A percentile compares a stretch with the other conserved stretches of the same genome.
Evolutionary conservation across 148 eudicot genomes (phyloP).

Genomic region (Dianthus caryophyllus): DNA sequence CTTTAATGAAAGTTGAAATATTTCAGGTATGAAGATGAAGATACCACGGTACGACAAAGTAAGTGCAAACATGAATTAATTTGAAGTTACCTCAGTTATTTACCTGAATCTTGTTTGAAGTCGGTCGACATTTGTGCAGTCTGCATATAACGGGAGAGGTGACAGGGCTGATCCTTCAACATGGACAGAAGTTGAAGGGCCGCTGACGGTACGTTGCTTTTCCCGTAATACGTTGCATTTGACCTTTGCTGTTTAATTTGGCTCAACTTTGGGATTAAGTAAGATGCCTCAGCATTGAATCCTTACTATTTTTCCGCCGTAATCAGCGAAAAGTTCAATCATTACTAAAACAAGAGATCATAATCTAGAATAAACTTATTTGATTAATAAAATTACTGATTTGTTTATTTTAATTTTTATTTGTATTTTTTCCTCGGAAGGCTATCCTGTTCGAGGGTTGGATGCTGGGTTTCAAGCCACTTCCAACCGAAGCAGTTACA

Average conservation of each 20-base stretch:
- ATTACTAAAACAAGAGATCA: too few species aligned
- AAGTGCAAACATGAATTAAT: conserved; percentile 25
- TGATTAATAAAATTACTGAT: too few species aligned
- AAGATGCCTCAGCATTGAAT: too few species aligned
- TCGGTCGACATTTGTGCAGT: conserved; percentile 51
- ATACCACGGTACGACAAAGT: conserved; percentile 92
- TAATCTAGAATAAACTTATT: not conserved
- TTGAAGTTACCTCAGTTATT: conserved; percentile 15
- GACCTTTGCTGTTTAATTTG: not conserved
- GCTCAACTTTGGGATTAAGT: not conserved
- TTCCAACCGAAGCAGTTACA: conserved; percentile 60
- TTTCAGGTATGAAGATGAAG: conserved; percentile 85
- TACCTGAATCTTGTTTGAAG: conserved; percentile 15
- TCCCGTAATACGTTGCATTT: too few species aligned
- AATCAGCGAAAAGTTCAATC: too few species aligned
- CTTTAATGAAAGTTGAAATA: conserved; percentile 1
- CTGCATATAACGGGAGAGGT: conserved; percentile 88
- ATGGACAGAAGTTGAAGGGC: conserved; percentile 98
- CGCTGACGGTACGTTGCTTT: conserved; percentile 50
- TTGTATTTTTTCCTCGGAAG: conserved; percentile 28
- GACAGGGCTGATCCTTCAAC: conserved; percentile 82
- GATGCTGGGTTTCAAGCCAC: conserved; percentile 98
- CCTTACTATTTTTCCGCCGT: too few species aligned
- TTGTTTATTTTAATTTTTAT: conserved; percentile 1
- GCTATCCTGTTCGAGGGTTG: conserved; percentile 89